These are phyloP conservation scores for Trichoderma endophyticum DNA, from an alignment of 2,329 filamentous ascomycete genomes.

Conservation along the genomic window DNA sequence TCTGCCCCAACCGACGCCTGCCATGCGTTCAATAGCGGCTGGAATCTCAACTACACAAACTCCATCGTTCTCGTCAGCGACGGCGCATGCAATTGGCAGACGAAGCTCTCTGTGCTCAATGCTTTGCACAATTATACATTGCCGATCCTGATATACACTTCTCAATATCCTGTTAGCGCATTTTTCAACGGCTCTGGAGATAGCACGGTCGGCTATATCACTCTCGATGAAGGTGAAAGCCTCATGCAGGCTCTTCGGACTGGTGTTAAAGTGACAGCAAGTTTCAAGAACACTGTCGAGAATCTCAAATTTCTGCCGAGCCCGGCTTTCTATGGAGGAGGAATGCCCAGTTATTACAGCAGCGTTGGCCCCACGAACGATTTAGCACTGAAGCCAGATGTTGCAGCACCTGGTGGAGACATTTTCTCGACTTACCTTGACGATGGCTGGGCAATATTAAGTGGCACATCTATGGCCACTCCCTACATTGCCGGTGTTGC, in stretches of 20 bases:
- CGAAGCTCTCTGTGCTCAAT: background rate
- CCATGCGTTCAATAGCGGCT: background rate
- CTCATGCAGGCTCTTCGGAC: background rate
- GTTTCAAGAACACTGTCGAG: background rate
- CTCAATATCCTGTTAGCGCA: background rate
- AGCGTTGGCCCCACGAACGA: background rate
- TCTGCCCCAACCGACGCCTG: background rate
- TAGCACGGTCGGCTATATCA: background rate
- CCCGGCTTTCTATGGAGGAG: background rate
- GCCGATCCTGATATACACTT: background rate
- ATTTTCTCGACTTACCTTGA: background rate
- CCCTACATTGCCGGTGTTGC: background rate
- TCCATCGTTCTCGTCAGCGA: background rate
- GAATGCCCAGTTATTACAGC: background rate
- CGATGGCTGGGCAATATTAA: background rate
- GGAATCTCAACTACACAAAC: background rate
- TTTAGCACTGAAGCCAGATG: background rate
- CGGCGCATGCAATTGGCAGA: background rate
- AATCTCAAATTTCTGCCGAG: background rate
- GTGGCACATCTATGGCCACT: background rate
- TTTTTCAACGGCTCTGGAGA: background rate
- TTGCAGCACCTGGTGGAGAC: background rate
- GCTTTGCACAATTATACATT: background rate
- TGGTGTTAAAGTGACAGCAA: background rate
- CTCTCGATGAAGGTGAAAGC: background rate